Evolutionary conservation across 129 eudicot genomes (phyloP).

Genomic region (Centaurea solstitialis): DNA sequence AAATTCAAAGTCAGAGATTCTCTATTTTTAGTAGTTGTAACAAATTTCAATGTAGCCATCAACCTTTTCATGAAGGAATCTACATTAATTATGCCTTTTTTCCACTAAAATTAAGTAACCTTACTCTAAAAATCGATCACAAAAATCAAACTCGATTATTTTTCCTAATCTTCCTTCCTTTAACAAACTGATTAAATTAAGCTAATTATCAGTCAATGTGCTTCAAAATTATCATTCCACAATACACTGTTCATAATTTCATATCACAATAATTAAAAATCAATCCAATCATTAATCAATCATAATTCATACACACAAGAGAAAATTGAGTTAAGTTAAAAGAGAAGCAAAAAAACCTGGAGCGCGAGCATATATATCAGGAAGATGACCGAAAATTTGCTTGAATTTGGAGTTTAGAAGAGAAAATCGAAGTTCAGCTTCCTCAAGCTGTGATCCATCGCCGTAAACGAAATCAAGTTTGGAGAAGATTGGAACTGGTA

Average conservation of each 20-base stretch:
- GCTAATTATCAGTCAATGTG: conserved; percentile 4
- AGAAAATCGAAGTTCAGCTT: conserved; percentile 75
- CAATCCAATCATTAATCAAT: not conserved
- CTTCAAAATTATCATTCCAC: not conserved
- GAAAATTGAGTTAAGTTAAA: not conserved
- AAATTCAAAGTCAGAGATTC: not conserved
- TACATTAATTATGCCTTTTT: not conserved
- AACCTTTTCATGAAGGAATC: not conserved
- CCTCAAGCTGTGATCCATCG: conserved; percentile 82
- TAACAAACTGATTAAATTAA: not conserved
- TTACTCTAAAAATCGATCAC: not conserved
- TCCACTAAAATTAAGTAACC: not conserved
- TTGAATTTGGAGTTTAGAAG: conserved; percentile 56
- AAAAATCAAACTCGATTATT: not conserved
- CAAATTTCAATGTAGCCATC: not conserved
- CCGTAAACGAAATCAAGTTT: conserved; percentile 73
- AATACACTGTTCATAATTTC: not conserved
- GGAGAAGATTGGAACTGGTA: conserved; percentile 66
- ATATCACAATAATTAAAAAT: not conserved
- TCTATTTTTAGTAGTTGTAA: conserved; percentile 1
- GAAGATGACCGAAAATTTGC: conserved; percentile 50
- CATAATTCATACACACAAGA: not conserved
- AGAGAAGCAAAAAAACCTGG: conserved; percentile 55
- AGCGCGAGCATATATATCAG: conserved; percentile 80
- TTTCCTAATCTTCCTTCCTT: not conserved